phyloP scores from a whole-genome alignment of 371 early-diverging fungal genomes.

The Zychaea mexicana region DNA sequence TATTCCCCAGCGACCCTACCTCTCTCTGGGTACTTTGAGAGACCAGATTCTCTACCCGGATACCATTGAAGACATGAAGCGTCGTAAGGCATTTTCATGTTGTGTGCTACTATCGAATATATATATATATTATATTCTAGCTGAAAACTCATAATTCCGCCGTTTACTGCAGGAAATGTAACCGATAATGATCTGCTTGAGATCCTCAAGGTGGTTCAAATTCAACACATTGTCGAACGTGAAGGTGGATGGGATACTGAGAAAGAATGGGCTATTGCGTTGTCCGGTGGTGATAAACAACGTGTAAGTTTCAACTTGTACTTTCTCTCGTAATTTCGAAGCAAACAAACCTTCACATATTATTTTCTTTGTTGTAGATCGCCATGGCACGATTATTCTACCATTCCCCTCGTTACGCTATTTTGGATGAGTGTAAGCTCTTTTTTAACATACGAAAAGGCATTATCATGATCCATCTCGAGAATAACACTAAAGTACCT shows the following conservation, averaged over 20 bases:
- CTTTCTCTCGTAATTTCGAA: neutral
- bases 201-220: slow-evolving; percentile 77
- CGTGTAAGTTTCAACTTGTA: slow-evolving; percentile 69
- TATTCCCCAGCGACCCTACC: slow-evolving; percentile 96
- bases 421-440: slow-evolving; percentile 86
- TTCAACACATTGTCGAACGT: slow-evolving; percentile 78
- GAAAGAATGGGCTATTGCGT: slow-evolving; percentile 83
- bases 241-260: slow-evolving; percentile 91
- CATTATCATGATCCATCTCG: neutral
- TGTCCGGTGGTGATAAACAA: slow-evolving; percentile 89
- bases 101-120: neutral
- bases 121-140: neutral
- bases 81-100: slow-evolving; percentile 26
- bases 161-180: slow-evolving; percentile 37
- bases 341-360: neutral
- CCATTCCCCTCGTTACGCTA: slow-evolving; percentile 88
- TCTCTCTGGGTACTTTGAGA: slow-evolving; percentile 91
- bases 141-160: too few species aligned
- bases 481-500: neutral
- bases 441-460: too few species aligned
- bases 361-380: slow-evolving; percentile 35
- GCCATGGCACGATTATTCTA: slow-evolving; percentile 93
- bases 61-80: slow-evolving; percentile 68
- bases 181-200: slow-evolving; percentile 72
- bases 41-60: slow-evolving; percentile 95